Base-by-base conservation (phyloP, 2,329 filamentous ascomycete species). In the Tolypocladium album region DNA sequence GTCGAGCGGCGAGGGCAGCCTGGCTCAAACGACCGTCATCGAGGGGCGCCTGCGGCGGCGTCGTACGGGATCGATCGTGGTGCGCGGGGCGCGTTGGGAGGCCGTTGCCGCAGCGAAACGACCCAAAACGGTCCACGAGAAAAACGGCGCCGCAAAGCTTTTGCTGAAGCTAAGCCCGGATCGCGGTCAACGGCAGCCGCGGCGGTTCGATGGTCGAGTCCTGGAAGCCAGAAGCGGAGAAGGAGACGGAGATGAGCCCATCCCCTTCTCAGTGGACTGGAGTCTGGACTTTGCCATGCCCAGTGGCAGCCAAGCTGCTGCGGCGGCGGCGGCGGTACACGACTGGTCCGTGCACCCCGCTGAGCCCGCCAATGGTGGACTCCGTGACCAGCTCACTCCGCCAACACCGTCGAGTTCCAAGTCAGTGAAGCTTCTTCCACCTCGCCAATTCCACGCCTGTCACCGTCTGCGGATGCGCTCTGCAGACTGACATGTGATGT, bases 401-500 rank as follows among this genome's bases (percentile, higher is more conserved):
- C 56, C 11, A 31, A 15, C n/a, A 13, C 38, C 57, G n/a, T 55
- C 58, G 20, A 47, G 36, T 12, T 45, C 47, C 12, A 56, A 50
- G 36, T 39, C 47, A 36, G 3, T 13, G 20, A 38, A 27, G 38
- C 55, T 39, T n/a, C 50, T 4, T 34, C 27, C 27, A 31, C 27
- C 27, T 17, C 50, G 39, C 17, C 24, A 34, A 34, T 13, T n/a
- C 56, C 27, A 13, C 17, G 38, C 24, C n/a, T 3, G 13, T 8
- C 31, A 12, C 5, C n/a, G 47, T 53, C 47, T 53, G 43, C 61
- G 61, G 58, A 59, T 9, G 24, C 45, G 39, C 55, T 62, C 62
- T 63, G 61, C 63, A 64, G 42, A 60, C 58, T 61, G 59, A 43
- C 56, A 64, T 68, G 65, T 63, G 60, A 75, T 75, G 72, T 66